A percentile compares a stretch with the other conserved stretches of the same genome.
Evolutionary conservation across 495 filamentous ascomycete species (phyloP).

Genomic region (Thozetella sp.): DNA sequence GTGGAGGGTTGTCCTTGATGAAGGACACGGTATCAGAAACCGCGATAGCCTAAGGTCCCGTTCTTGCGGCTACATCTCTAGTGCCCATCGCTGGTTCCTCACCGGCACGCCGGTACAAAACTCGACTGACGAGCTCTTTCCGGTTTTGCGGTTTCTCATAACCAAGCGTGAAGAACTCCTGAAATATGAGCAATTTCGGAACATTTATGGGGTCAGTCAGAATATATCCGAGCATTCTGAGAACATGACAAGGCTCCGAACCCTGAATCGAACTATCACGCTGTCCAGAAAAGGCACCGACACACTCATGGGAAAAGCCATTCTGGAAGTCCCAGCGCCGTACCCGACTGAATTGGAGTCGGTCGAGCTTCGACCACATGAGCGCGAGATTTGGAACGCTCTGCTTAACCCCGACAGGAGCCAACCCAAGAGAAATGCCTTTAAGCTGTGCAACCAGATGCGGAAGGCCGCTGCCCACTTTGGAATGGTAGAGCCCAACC

Average conservation of each 20-base stretch:
- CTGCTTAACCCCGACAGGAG: background rate
- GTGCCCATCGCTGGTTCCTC: constrained; percentile 59
- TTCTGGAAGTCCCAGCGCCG: constrained; percentile 54
- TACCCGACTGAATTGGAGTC: constrained; percentile 14
- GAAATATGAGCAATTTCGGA: constrained; percentile 43
- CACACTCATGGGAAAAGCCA: constrained; percentile 51
- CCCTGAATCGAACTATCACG: background rate
- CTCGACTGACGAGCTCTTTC: constrained; percentile 48
- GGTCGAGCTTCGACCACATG: constrained; percentile 4
- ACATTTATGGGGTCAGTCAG: background rate
- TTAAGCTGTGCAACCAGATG: background rate
- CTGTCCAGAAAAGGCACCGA: constrained; percentile 50
- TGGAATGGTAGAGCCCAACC: constrained; percentile 2
- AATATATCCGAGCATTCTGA: constrained; percentile 1
- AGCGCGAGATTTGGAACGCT: background rate
- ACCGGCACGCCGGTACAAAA: constrained; percentile 66
- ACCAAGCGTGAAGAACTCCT: constrained; percentile 44
- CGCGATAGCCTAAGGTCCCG: constrained; percentile 35
- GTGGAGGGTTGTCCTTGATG: constrained; percentile 61
- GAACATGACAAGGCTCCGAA: constrained; percentile 1
- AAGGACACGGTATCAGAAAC: constrained; percentile 69
- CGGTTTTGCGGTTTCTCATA: constrained; percentile 61
- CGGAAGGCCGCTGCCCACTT: constrained; percentile 7
- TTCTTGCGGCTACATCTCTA: constrained; percentile 55
- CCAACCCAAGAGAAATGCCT: background rate